These are phyloP conservation scores for Aegle marmelos DNA, from an alignment of 345 rosid species.

Conservation along the genomic window DNA sequence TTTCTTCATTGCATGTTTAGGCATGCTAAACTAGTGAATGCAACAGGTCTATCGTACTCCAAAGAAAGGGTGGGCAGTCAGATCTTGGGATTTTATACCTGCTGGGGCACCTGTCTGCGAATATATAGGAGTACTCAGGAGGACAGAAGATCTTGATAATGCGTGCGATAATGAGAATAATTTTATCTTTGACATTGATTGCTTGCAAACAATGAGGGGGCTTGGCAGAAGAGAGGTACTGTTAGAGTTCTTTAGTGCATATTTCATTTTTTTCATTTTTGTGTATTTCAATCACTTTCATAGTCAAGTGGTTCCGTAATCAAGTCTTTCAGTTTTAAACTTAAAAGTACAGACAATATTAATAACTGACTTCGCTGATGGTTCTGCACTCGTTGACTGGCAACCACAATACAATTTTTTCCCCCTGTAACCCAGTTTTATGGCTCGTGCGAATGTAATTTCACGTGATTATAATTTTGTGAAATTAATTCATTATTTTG, in stretches of 20 bases:
- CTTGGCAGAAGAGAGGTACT: slow-evolving; percentile 83
- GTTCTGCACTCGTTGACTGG: neutral
- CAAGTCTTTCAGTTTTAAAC: neutral
- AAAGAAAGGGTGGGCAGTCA: slow-evolving; percentile 93
- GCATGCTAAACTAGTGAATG: slow-evolving; percentile 3
- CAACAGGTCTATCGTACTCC: slow-evolving; percentile 81
- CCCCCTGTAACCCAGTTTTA: neutral
- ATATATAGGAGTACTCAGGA: slow-evolving; percentile 66
- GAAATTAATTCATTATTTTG: neutral
- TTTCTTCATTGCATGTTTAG: neutral
- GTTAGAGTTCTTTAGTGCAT: neutral
- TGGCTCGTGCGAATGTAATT: neutral
- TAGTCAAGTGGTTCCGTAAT: neutral
- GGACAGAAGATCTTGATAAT: slow-evolving; percentile 70
- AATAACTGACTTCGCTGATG: neutral
- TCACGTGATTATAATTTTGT: neutral
- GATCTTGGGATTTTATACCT: slow-evolving; percentile 94
- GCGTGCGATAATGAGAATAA: slow-evolving; percentile 68
- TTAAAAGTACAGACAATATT: neutral
- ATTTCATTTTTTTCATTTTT: neutral
- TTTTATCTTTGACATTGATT: slow-evolving; percentile 89
- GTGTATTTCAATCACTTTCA: neutral
- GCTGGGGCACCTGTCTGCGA: slow-evolving; percentile 94
- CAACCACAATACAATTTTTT: neutral
- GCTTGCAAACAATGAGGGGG: slow-evolving; percentile 91